These are phyloP conservation scores for Phalaenopsis equestris DNA, from an alignment of 106 monocot genomes.

Conservation along the genomic window DNA sequence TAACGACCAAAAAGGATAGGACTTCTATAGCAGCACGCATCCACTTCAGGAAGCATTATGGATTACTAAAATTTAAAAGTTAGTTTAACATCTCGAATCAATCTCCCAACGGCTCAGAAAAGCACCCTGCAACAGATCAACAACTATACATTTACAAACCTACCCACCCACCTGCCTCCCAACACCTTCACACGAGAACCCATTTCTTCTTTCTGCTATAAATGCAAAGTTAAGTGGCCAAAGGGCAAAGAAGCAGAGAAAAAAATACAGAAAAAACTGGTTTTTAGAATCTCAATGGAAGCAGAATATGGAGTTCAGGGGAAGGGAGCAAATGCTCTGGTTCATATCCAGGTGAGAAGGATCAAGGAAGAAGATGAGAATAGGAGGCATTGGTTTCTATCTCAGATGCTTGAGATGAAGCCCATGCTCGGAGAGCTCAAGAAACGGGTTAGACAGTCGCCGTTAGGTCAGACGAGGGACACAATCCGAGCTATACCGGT, in stretches of 20 bases:
- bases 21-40: too few species aligned
- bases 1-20: too few species aligned
- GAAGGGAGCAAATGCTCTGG: neutral
- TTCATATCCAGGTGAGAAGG: slow-evolving; percentile 32
- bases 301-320: slow-evolving; percentile 11
- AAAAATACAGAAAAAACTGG: slow-evolving; percentile 2
- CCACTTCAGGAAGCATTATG: neutral
- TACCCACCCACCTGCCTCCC: neutral
- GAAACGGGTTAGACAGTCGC: slow-evolving; percentile 29
- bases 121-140: neutral
- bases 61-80: neutral
- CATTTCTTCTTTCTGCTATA: neutral
- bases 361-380: slow-evolving; percentile 32
- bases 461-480: slow-evolving; percentile 22
- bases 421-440: slow-evolving; percentile 10
- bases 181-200: neutral
- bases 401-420: slow-evolving; percentile 17
- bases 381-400: slow-evolving; percentile 12
- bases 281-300: neutral
- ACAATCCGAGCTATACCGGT: slow-evolving; percentile 8
- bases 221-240: neutral
- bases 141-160: neutral
- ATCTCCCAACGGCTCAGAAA: slow-evolving; percentile 3
- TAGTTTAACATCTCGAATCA: neutral
- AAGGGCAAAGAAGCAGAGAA: neutral